Base-by-base conservation (phyloP, 2,329 filamentous ascomycete species). In the Penicillium oxalicum region DNA sequence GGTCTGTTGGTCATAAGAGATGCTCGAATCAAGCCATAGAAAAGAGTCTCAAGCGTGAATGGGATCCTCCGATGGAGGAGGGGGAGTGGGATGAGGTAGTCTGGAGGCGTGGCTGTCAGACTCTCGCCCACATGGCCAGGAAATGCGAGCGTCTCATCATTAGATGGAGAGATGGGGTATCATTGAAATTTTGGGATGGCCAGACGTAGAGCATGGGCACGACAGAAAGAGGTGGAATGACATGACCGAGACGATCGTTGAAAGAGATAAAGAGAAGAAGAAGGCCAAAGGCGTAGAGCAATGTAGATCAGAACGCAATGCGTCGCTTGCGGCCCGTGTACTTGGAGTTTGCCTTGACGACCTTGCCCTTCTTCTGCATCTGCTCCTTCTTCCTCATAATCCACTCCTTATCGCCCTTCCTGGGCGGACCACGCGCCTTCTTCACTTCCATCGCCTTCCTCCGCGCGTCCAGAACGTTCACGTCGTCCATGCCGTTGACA, bases 311-410 rank as follows among this genome's bases (percentile, higher is more conserved):
- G 67, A 95, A 95, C 29, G 83, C 83, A 47, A 84, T 75, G 50
- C 87, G 81, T 69, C 93, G 81, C 75, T 90, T 95, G 61, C 93
- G 78, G 28, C 91, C 93, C 0, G 91, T 97, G 68, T 95, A 98
- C 71, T 94, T 97, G 44, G 88, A 95, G 48, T 80, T 89, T 1
- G 83, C 74, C 76, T 97, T 97, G 59, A 97, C 91, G 27, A 97
- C 80, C 75, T 93, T 96, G 40, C 93, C 93, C 71, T 96, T 95
- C 53, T 82, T 79, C 70, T 94, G 87, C 87, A 95, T 93, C 74
- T 95, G 89, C 57, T 74, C 91, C 76, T 96, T 96, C 68, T 86
- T 84, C 44, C 74, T 72, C 63, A 72, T 40, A 32, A 78, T 76
- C 59, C 76, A 77, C 33, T 73, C 70, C 59, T 77, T 76, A 48